Base-by-base conservation (phyloP, 345 rosid species). In the Iberis pinnata region DNA sequence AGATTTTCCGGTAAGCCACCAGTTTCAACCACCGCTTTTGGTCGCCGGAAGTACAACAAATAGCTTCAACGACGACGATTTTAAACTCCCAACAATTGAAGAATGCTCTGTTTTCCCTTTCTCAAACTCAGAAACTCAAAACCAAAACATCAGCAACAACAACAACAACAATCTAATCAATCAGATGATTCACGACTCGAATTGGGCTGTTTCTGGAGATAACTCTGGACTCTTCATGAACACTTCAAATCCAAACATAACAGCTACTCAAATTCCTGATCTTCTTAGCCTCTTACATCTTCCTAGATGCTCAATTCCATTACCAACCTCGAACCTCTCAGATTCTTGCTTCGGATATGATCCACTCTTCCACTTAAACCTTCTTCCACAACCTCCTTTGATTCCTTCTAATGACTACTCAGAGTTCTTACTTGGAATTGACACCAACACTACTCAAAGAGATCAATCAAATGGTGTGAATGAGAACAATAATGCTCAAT, bases 361-460 rank as follows among this genome's bases (percentile, higher is more conserved):
- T 54, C 80, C 83, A 0, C 72, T 78, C 7, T 76, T 73, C 61
- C 78, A 75, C 70, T 58, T 79, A 33, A 75, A 79, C 69, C 68
- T 79, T 25, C 76, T 83, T n/a, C 83, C 80, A 35, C 86, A 79
- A 41, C 83, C 89, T 58, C 83, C 84, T 12, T 50, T 80, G 40
- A 56, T 54, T 59, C 54, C 40, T 37, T 1, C 9, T 40, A 4
- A 11, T 51, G 71, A 67, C 49, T 67, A 67, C 60, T 67, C 71
- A 46, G 50, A 56, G 26, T 68, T 67, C 58, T 67, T 76, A 63
- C 70, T 52, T 38, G 71, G 60, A 0, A 29, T 60, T 11, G 84
- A 76, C 20, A 49, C 41, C 25, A 65, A 57, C 43, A 18, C 16
- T 9, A 27, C 74, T 64, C 50, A 58, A 61, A 64, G 64, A 60